These are phyloP conservation scores for Aspergillus awamori DNA, from an alignment of 2,329 filamentous ascomycete species.

Conservation along the genomic window DNA sequence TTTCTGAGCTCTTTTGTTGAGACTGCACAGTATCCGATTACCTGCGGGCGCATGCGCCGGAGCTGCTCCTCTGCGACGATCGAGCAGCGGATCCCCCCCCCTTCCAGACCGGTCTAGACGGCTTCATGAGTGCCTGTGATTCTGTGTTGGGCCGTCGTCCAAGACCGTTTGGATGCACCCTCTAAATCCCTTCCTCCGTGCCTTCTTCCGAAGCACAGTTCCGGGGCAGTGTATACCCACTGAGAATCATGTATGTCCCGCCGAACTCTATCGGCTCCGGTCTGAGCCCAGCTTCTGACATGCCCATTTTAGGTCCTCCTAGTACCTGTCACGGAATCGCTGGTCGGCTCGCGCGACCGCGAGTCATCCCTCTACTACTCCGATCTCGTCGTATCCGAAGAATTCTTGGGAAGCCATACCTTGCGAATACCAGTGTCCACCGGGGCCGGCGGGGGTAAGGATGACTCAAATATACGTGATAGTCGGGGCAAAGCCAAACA, in stretches of 20 bases:
- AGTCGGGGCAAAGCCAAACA: conserved; percentile 91
- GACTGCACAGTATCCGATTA: conserved; percentile 11
- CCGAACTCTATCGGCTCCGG: conserved; percentile 6
- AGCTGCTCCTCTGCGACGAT: conserved; percentile 36
- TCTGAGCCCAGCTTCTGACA: conserved; percentile 7
- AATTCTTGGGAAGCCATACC: conserved; percentile 96
- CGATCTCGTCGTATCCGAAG: conserved; percentile 85
- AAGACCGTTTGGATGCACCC: conserved; percentile 80
- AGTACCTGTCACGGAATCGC: conserved; percentile 88
- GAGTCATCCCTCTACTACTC: conserved; percentile 76
- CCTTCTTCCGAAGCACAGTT: conserved; percentile 97
- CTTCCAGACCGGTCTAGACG: conserved; percentile 29
- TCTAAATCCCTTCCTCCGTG: conserved; percentile 96
- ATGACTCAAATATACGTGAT: conserved; percentile 73
- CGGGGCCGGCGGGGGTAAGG: conserved; percentile 53
- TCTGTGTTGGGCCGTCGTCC: conserved; percentile 42
- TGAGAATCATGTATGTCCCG: conserved; percentile 71
- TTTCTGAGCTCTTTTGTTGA: not conserved
- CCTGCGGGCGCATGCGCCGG: conserved; percentile 32
- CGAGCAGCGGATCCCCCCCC: conserved; percentile 28
- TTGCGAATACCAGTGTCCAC: conserved; percentile 71
- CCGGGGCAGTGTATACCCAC: conserved; percentile 87
- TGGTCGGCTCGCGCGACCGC: conserved; percentile 83
- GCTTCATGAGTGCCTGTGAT: conserved; percentile 43
- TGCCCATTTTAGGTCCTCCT: conserved; percentile 68